phyloP scores from a whole-genome alignment of 2,329 filamentous ascomycete genomes.

The Knufia fluminis region DNA sequence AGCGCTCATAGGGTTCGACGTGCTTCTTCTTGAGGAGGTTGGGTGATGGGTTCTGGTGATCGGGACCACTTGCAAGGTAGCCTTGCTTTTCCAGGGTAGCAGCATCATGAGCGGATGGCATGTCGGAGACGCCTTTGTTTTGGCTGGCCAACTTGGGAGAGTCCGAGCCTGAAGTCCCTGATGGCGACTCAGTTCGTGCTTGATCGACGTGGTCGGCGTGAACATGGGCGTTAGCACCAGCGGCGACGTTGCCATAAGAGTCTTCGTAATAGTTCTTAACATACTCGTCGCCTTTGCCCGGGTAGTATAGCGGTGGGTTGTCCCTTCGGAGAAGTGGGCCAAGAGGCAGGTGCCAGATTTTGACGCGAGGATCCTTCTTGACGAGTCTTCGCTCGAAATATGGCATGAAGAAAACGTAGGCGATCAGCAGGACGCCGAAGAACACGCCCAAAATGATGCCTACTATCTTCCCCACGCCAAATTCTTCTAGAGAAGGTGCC shows the following conservation, averaged over 20 bases:
- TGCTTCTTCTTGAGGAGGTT: slow-evolving; percentile 8
- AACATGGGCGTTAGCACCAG: slow-evolving; percentile 2
- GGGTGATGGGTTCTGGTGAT: neutral
- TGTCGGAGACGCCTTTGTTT: neutral
- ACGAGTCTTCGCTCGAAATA: slow-evolving; percentile 30
- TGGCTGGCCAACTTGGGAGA: neutral
- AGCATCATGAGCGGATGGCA: slow-evolving; percentile 1
- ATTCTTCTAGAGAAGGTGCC: slow-evolving; percentile 24
- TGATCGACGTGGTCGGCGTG: neutral
- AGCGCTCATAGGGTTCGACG: slow-evolving; percentile 10
- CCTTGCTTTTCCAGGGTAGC: slow-evolving; percentile 9
- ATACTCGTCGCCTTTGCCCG: slow-evolving; percentile 28
- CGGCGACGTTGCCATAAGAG: slow-evolving; percentile 11
- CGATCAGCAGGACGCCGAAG: slow-evolving; percentile 25
- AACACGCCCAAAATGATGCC: slow-evolving; percentile 29
- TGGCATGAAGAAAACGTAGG: slow-evolving; percentile 30
- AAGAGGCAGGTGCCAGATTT: slow-evolving; percentile 28
- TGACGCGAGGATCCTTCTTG: slow-evolving; percentile 27
- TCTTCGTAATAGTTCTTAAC: slow-evolving; percentile 18
- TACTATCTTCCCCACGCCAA: slow-evolving; percentile 24
- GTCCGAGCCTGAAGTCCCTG: neutral
- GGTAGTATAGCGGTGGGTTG: slow-evolving; percentile 33
- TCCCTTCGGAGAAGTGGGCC: slow-evolving; percentile 35
- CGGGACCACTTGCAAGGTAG: neutral
- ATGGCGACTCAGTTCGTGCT: neutral